Evolutionary conservation across 148 eudicot genomes (phyloP).

Genomic region (Cornus kousa): DNA sequence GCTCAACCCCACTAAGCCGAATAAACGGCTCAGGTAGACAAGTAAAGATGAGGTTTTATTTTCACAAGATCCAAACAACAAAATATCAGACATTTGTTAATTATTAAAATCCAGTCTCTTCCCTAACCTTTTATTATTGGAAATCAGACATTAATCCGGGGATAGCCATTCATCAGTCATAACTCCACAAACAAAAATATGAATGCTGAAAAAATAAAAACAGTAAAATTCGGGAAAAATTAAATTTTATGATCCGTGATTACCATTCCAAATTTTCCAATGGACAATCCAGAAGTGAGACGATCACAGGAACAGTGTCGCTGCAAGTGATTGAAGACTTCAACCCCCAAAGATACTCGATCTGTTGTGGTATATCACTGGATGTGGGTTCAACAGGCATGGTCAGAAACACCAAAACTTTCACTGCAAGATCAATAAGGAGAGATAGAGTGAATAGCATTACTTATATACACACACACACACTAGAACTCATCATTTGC

Average conservation of each 20-base stretch:
- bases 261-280: conserved; percentile 83
- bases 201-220: too few species aligned
- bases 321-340: conserved; percentile 67
- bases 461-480: neutral
- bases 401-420: conserved; percentile 88
- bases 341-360: conserved; percentile 78
- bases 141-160: neutral
- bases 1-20: neutral
- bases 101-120: neutral
- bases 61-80: neutral
- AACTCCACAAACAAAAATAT: neutral
- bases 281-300: conserved; percentile 81
- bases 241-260: neutral
- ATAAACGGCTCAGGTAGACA: too few species aligned
- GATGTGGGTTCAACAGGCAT: conserved; percentile 86
- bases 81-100: too few species aligned
- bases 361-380: conserved; percentile 68
- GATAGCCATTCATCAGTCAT: neutral
- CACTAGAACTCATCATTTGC: neutral
- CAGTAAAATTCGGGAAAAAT: too few species aligned
- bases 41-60: neutral
- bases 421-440: conserved; percentile 49
- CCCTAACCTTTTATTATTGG: neutral
- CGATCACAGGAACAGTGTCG: conserved; percentile 57
- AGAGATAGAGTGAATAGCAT: neutral